A percentile compares a stretch with the other conserved stretches of the same genome.
These are phyloP conservation scores for Cryptococcus sp. DNA, from an alignment of 1,284 basidiomycete species.

Conservation along the genomic window DNA sequence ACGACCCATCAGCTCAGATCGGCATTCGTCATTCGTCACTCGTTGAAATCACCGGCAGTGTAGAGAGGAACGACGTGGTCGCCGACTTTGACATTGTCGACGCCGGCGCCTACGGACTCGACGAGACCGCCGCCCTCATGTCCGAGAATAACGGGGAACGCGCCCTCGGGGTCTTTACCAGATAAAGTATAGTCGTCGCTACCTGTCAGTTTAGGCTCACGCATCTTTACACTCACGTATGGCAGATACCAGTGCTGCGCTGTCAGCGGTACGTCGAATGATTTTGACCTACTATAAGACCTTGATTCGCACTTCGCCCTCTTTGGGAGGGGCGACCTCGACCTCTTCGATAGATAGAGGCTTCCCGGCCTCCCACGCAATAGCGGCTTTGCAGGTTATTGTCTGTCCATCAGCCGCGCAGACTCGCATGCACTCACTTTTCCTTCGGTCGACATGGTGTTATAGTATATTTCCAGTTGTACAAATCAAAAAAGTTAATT, in stretches of 20 bases:
- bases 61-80: conserved; percentile 95
- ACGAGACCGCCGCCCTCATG: conserved; percentile 70
- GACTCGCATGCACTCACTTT: conserved; percentile 11
- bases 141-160: conserved; percentile 92
- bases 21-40: background rate
- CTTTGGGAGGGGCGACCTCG: conserved; percentile 86
- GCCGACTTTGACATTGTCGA: conserved; percentile 79
- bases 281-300: conserved; percentile 71
- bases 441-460: conserved; percentile 28
- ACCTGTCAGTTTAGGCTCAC: background rate
- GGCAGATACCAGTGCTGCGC: conserved; percentile 77
- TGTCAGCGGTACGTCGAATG: background rate
- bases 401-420: conserved; percentile 45
- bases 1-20: background rate
- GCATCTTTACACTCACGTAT: conserved; percentile 63
- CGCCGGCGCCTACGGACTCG: conserved; percentile 91
- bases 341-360: conserved; percentile 87
- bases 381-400: conserved; percentile 92
- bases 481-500: background rate
- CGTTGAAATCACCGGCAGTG: conserved; percentile 67
- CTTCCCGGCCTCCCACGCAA: conserved; percentile 91
- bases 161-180: conserved; percentile 93
- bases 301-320: conserved; percentile 89
- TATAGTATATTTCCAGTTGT: background rate
- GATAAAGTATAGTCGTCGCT: conserved; percentile 92